Base-by-base conservation (phyloP, 495 filamentous ascomycete species). In the Hyaloscypha variabilis region DNA sequence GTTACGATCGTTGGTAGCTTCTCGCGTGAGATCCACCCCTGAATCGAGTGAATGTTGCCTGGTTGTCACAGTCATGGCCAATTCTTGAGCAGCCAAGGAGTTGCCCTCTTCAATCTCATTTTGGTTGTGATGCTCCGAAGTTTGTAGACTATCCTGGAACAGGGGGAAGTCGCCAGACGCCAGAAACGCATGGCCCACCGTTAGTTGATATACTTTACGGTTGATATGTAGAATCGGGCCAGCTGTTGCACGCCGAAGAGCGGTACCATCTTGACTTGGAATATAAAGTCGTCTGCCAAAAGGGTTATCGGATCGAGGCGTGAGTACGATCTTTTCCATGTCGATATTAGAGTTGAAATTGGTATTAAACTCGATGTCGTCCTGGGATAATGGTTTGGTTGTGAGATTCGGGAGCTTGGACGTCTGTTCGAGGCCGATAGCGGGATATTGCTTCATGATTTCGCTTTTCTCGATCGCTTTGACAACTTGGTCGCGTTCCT, bases 201-300 rank as follows among this genome's bases (percentile, higher is more conserved):
- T 64, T 23, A 64, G 23, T 50, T 64, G 62, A 46, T 64, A 64
- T 23, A 64, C 25, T 14, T 57, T 58, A 19, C 42, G 34, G 3
- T 64, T 58, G 36, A 64, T n/a, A 28, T 64, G 39, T 21, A 64
- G 29, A 28, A 57, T 56, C 19, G 62, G 51, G 10, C 62, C 62
- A 5, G 29, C 62, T 19, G 62, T 64, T 2, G 31, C 62, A 42
- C n/a, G 62, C 13, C 62, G 62, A 25, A 57, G 34, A 6, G 30
- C 21, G 28, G 19, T 28, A n/a, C 34, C 24, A 30, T 58, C 24
- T 23, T 29, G 51, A 10, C n/a, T 57, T 3, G 62, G 52, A 23
- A 64, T 58, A 19, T 57, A 64, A 28, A 64, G 62, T 49, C 62
- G 62, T 30, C 62, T 39, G 21, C 62, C 62, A 46, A 64, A 64